Evolutionary conservation across 164 flowering plant genomes (phyloP), one percentile per base, ranked within the genome.

Genomic region (Piper longum): DNA sequence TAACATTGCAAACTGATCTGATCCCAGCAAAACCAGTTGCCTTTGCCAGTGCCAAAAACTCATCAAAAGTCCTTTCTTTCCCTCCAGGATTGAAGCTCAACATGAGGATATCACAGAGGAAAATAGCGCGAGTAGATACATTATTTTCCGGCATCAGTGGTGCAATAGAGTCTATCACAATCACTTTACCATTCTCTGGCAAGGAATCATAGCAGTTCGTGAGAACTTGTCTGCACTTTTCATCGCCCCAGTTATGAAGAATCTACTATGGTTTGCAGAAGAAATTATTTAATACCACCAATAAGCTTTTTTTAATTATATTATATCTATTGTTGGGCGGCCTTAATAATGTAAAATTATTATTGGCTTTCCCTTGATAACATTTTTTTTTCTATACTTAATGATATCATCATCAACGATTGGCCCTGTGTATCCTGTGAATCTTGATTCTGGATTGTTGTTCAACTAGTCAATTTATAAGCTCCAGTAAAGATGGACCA

Each of bases 181-280:
- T 87, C 73, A 87, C 83, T 62, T 90, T 90, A 43, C 97, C 93
- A 4, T 80, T 69, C 4, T 72, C 7, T 26, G 93, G 93, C 54
- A 91, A 74, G 0, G 97, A 83, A 4, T 74, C 76, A 43, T 12
- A 13, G 62, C 62, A 60, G 48, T 60, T 60, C 62, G 42, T 43
- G 13, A 60, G 43, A 14, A 60, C 72, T 60, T 80, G 85, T 54
- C 68, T 4, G 80, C 93, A 85, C 66, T 86, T 86, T 44, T 77
- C 88, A 18, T 91, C 97, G 68, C 89, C 85, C 97, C 96, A 91
- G 17, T 91, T 91, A 51, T 88, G 97, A 26, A 26, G 36, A 26
- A 26, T 26, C 36, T 2, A 26, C 36, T 0, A 26, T 26, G 2
- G 2, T 26, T 26, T 26, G 36, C 36, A 26, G 36, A 26, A 26